Base-by-base conservation (phyloP, 805 yeast genomes). In the Grigorovia transvaalensis region DNA sequence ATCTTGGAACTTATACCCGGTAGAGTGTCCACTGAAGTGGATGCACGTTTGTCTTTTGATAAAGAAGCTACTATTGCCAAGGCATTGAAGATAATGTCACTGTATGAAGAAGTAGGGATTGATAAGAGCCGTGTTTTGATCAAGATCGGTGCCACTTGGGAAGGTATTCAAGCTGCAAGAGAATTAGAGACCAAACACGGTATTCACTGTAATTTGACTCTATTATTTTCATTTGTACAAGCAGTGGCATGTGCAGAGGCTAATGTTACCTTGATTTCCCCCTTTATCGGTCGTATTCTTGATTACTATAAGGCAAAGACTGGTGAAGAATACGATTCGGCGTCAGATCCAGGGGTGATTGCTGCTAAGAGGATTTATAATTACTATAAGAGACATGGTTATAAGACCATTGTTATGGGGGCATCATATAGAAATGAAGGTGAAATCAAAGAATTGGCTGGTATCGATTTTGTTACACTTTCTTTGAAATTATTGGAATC, bases 181-280 rank as follows among this genome's bases (percentile, higher is more conserved):
- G 96, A 87, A 71, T 80, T 93, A 71, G 99, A 93, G 79, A 72
- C 83, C 59, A 82, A 93, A 73, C 78, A 93, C 77, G 89, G 82
- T 50, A 81, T 93, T 64, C 98, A 93, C 83, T 80, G 85, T 76
- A 93, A 93, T 82, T 80, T 93, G 78, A 93, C 99, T 53, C 76
- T 93, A 63, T 79, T 93, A 67, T 93, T 93, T 84, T 87, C 96
- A 43, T 88, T 88, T 68, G 87, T 81, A 52, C 99, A 93, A 77
- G 99, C 99, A 59, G 96, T 93, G 68, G 97, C 99, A 53, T 85
- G 91, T 76, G 99, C 99, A 60, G 99, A 93, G 78, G 99, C 98
- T 62, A 73, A 82, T 57, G 91, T 88, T 63, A 91, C 98, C 54
- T 80, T 93, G 72, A 91, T 93, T 67, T 93, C 99, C 46, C 99